Evolutionary conservation across 352 stramenopile genomes (phyloP).

Genomic region (Peronospora destructor): DNA sequence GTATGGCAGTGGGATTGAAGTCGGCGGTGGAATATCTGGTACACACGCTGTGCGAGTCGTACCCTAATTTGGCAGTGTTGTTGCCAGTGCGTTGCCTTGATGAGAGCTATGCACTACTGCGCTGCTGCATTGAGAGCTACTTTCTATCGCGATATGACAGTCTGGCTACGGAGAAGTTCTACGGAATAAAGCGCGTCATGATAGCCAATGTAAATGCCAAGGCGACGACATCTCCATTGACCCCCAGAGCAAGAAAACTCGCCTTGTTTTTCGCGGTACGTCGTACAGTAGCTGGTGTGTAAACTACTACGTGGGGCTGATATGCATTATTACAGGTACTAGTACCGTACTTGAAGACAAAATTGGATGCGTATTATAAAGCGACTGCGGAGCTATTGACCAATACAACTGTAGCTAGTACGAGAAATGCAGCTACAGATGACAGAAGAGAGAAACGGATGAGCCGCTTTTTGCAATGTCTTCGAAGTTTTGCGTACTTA

Average conservation of each 20-base stretch:
- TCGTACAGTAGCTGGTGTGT: conserved; percentile 2
- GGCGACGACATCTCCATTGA: conserved; percentile 35
- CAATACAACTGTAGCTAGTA: conserved; percentile 5
- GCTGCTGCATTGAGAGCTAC: conserved; percentile 53
- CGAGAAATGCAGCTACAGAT: not conserved
- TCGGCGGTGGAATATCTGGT: conserved; percentile 71
- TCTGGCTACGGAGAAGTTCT: conserved; percentile 77
- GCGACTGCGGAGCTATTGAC: conserved; percentile 33
- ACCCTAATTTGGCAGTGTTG: conserved; percentile 47
- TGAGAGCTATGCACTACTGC: conserved; percentile 71
- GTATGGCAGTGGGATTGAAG: conserved; percentile 70
- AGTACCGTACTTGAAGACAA: conserved; percentile 73
- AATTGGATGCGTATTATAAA: conserved; percentile 61
- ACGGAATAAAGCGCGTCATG: conserved; percentile 79
- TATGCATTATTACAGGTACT: conserved; percentile 34
- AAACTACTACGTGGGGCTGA: not conserved
- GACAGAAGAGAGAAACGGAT: conserved; percentile 13
- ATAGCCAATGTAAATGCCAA: conserved; percentile 5
- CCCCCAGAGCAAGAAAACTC: conserved; percentile 34
- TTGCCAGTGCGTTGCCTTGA: conserved; percentile 64
- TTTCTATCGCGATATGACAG: conserved; percentile 73
- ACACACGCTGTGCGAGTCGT: conserved; percentile 65
- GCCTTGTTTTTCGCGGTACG: conserved; percentile 56
- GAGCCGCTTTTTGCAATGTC: conserved; percentile 36
- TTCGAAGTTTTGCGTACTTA: conserved; percentile 46